Conservation (phyloP, 2,329 filamentous ascomycete genomes). For the Diaporthe citrichinensis region DNA sequence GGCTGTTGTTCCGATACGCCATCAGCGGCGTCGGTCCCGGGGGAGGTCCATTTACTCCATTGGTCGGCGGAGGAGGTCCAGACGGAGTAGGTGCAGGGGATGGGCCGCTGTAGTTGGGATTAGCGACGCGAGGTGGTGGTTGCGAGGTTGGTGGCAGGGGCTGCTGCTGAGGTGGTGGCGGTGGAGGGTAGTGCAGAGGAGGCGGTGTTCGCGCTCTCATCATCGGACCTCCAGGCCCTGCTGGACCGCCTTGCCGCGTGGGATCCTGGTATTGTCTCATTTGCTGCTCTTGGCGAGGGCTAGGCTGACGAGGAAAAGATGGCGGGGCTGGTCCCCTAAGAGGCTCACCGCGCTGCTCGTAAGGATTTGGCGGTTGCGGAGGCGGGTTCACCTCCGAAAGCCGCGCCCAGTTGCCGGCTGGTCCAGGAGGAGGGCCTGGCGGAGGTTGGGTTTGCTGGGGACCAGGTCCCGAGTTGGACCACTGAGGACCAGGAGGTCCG, state of each 20-base stretch:
- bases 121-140: constrained; percentile 67
- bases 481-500: constrained; percentile 88
- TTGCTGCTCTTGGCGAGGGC: constrained; percentile 80
- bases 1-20: constrained; percentile 83
- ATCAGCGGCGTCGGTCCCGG: constrained; percentile 69
- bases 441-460: constrained; percentile 63
- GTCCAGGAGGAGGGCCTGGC: constrained; percentile 65
- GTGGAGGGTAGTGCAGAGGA: constrained; percentile 68
- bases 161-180: constrained; percentile 59
- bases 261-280: constrained; percentile 79
- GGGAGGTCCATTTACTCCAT: constrained; percentile 60
- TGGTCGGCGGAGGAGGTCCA: constrained; percentile 54
- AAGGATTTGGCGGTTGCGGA: constrained; percentile 84
- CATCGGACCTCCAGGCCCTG: constrained; percentile 37
- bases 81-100: constrained; percentile 57
- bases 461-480: constrained; percentile 83
- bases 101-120: constrained; percentile 72
- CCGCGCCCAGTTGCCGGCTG: constrained; percentile 71
- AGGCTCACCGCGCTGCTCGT: constrained; percentile 80
- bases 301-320: constrained; percentile 79
- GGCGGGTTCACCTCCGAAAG: constrained; percentile 85
- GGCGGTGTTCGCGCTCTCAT: constrained; percentile 55
- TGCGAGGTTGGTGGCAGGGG: constrained; percentile 53
- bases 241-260: constrained; percentile 59
- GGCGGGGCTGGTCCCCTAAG: constrained; percentile 75